Base-by-base conservation (phyloP, 306 rosid species). In the Lablab purpureus region DNA sequence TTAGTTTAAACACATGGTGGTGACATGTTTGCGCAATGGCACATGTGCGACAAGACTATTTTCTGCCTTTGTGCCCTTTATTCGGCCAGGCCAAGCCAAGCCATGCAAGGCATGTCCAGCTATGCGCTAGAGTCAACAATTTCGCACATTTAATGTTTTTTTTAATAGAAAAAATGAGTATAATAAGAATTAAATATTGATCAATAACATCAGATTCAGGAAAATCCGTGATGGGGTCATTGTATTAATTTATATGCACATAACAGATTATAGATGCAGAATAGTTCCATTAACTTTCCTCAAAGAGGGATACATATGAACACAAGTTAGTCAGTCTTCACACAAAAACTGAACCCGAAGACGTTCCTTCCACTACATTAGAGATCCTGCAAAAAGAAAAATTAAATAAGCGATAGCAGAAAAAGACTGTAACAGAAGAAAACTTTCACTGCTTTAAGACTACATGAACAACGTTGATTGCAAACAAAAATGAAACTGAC, bases 401-500 rank as follows among this genome's bases (percentile, higher is more conserved):
- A 62, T n/a, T 15, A 21, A 58, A 46, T 14, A 43, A 74, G 34
- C 45, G 50, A 75, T 25, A 32, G 6, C 7, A 32, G 36, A 5
- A 32, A 3, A 43, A 10, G 32, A 22, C 54, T 5, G 27, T 64
- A 15, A 28, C 22, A 30, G 5, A 3, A 62, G 2, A 21, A 62
- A 14, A 32, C 68, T 62, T 30, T 30, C 45, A 17, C 45, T 71
- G 37, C 23, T 73, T 34, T 30, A 46, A 46, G 51, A 71, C 72
- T 30, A 28, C 28, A 75, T 30, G 54, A 69, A 59, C 12, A 76
- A 4, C 1, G 14, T 45, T 49, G 76, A 55, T 12, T 17, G 23
- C 22, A 81, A 32, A 79, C 78, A 74, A 60, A 66, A 50, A 21
- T n/a, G 68, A 54, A 81, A 80, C 66, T 81, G 28, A 60, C 46